Percentiles rank a stretch among this genome's conserved stretches.
phyloP scores from a whole-genome alignment of 106 monocot species.

The Platanthera zijinensis region DNA sequence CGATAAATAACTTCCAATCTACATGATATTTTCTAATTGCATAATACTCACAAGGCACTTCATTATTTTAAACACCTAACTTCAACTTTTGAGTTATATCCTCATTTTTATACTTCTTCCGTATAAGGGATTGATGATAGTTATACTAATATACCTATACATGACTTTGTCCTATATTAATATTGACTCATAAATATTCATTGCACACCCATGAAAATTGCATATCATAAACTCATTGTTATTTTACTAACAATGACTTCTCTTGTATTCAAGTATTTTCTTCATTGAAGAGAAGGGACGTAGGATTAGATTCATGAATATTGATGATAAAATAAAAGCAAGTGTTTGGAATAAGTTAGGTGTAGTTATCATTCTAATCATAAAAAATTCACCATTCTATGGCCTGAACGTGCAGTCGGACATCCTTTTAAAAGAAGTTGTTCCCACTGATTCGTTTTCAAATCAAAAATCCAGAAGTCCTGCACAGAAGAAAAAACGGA shows the following conservation, averaged over 20 bases:
- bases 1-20: no score
- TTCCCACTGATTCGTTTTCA: constrained; percentile 97
- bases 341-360: background rate
- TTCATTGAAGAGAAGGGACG: background rate
- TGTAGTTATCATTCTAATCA: background rate
- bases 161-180: background rate
- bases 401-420: constrained; percentile 91
- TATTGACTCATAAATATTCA: background rate
- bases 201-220: background rate
- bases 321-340: background rate
- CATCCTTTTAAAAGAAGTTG: constrained; percentile 82
- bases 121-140: no score
- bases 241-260: background rate
- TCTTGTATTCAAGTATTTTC: background rate
- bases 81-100: no score
- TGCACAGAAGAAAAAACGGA: constrained; percentile 15
- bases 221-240: background rate
- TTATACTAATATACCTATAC: no score
- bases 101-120: no score
- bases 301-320: background rate
- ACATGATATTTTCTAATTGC: no score
- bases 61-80: no score
- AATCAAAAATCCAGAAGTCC: constrained; percentile 96
- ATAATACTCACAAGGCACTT: no score
- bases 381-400: constrained; percentile 65